Percentiles rank a stretch among this genome's conserved stretches.
These are phyloP conservation scores for Emericellopsis cladophorae DNA, from an alignment of 2,329 filamentous ascomycete species.

Conservation along the genomic window DNA sequence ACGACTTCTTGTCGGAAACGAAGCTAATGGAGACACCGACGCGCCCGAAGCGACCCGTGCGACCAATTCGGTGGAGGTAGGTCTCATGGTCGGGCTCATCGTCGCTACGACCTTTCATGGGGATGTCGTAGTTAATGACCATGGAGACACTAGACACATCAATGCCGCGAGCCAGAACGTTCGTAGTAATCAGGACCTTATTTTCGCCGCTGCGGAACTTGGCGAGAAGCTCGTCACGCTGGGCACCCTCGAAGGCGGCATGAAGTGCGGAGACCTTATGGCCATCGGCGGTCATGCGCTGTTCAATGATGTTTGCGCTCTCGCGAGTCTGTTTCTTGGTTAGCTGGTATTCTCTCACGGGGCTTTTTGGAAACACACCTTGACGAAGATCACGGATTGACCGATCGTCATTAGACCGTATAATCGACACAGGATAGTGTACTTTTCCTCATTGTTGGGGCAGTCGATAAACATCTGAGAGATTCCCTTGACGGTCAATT, in stretches of 20 bases:
- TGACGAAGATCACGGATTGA: constrained; percentile 96
- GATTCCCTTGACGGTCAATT: constrained; percentile 93
- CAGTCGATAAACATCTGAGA: constrained; percentile 98
- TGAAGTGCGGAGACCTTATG: constrained; percentile 88
- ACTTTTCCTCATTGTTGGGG: constrained; percentile 69
- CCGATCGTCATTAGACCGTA: constrained; percentile 95
- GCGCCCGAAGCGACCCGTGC: constrained; percentile 91
- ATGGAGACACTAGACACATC: constrained; percentile 86
- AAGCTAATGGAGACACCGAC: constrained; percentile 95
- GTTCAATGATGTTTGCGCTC: constrained; percentile 75
- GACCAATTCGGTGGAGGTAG: constrained; percentile 94
- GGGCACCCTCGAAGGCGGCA: constrained; percentile 70
- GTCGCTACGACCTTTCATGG: constrained; percentile 64
- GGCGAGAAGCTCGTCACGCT: constrained; percentile 75
- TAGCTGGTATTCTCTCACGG: too few relatives aligned
- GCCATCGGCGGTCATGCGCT: constrained; percentile 74
- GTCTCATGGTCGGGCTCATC: constrained; percentile 84
- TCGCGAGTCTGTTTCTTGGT: constrained; percentile 52
- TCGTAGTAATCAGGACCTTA: constrained; percentile 96
- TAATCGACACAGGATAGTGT: constrained; percentile 76
- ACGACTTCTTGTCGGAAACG: constrained; percentile 77
- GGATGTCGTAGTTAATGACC: constrained; percentile 95
- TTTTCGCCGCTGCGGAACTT: constrained; percentile 76
- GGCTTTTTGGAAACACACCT: constrained; percentile 35
- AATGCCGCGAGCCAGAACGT: constrained; percentile 90